Evolutionary conservation across 805 yeast species (phyloP), one percentile per base, ranked within the genome.

Genomic region (Pichia thaimueangensis): DNA sequence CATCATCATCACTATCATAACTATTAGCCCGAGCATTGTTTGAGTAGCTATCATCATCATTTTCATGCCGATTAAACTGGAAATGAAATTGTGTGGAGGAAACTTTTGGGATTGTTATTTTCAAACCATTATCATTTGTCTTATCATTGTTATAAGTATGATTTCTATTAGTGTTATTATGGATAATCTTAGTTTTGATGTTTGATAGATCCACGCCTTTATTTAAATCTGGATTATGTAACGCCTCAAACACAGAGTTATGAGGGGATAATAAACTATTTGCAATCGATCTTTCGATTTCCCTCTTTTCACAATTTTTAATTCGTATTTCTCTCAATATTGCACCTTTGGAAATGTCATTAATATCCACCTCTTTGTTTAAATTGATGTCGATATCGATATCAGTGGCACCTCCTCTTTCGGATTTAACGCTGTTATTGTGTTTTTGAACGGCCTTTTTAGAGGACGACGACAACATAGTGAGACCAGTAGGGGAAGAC

Each of bases 201-300:
- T 10, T 47, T 30, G 34, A n/a, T 23, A 42, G 21, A 35, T 43
- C 40, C 9, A 50, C 27, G 8, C 57, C 58, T 15, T 50, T 28
- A 25, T 60, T 63, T 42, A 62, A 49, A 7, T 60, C 59, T 4
- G 67, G 65, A 41, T 62, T 55, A 16, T 57, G 58, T n/a, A 63
- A 48, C 17, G 60, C 61, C 40, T 61, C 53, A 35, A 55, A 54
- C 4, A 63, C 55, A 0, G 67, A 63, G 17, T 55, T 35, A 42
- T 62, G 67, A 9, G 64, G 64, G 4, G 67, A 30, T 21, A 31
- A 23, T 6, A 30, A 11, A 19, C 24, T 37, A 19, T 22, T 30
- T 15, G 19, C n/a, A 21, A 31, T 21, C 13, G 22, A 15, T 17
- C 15, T 31, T 31, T 17, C 35, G 19, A 19, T 17, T 13, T 31